phyloP scores from a whole-genome alignment of 306 rosid genomes.

The Canavalia gladiata region DNA sequence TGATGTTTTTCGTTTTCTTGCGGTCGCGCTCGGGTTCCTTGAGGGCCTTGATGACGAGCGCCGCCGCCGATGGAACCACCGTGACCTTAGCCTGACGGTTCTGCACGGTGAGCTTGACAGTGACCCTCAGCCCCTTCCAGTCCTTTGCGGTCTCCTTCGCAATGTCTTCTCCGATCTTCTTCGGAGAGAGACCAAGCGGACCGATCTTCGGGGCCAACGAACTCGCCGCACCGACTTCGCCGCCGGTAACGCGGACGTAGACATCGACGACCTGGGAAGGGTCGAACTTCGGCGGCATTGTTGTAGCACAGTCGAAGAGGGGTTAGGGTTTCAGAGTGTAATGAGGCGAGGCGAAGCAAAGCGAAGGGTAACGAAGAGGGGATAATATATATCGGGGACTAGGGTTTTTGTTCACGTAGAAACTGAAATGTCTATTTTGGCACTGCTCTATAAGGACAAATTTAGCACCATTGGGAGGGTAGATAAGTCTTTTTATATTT shows the following conservation, averaged over 20 bases:
- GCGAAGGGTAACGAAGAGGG: background rate
- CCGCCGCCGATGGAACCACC: constrained; percentile 95
- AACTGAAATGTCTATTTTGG: constrained; percentile 13
- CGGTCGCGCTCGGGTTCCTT: constrained; percentile 94
- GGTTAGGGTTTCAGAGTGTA: constrained; percentile 48
- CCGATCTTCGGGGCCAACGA: constrained; percentile 97
- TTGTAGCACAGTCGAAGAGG: background rate
- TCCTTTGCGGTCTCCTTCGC: constrained; percentile 96
- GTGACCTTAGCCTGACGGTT: constrained; percentile 93
- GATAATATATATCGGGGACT: constrained; percentile 5
- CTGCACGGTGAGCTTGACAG: constrained; percentile 94
- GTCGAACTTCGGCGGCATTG: constrained; percentile 94
- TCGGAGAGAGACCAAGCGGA: constrained; percentile 90
- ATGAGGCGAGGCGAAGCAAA: background rate
- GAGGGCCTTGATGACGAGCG: constrained; percentile 84
- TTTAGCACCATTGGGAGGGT: background rate
- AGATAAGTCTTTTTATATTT: background rate
- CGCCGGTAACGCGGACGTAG: constrained; percentile 89
- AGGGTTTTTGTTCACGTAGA: constrained; percentile 48
- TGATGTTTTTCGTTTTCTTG: constrained; percentile 82
- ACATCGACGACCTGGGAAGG: constrained; percentile 91
- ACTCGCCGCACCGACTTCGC: constrained; percentile 94
- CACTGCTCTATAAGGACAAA: background rate
- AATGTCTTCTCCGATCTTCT: constrained; percentile 94
- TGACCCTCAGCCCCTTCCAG: constrained; percentile 92